phyloP scores from a whole-genome alignment of 2,329 filamentous ascomycete species.

The Thelonectria olida region DNA sequence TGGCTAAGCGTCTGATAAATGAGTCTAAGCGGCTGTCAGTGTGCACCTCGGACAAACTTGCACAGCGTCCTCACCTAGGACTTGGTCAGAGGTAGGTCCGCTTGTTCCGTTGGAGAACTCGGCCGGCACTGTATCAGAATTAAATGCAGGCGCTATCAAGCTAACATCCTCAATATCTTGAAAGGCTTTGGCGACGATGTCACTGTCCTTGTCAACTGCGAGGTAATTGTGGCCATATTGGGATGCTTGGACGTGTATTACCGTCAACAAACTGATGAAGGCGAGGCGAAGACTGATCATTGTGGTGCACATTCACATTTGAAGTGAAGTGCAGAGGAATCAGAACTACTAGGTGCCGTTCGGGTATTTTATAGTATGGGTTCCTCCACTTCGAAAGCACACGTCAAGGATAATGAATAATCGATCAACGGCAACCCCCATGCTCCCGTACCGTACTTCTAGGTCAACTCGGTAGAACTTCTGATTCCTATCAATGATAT shows the following conservation, averaged over 20 bases:
- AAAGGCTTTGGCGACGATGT: slow-evolving; percentile 10
- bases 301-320: no score
- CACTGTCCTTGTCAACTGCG: neutral
- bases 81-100: slow-evolving; percentile 1
- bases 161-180: neutral
- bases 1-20: neutral
- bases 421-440: no score
- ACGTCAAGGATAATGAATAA: no score
- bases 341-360: no score
- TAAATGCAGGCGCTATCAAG: slow-evolving; percentile 3
- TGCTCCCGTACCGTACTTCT: no score
- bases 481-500: no score
- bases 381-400: no score
- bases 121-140: neutral
- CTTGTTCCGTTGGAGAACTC: slow-evolving; percentile 9
- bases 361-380: no score
- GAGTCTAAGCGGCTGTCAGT: neutral
- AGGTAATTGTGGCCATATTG: slow-evolving; percentile 7
- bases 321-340: neutral
- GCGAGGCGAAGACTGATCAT: neutral
- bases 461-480: no score
- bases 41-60: neutral
- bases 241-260: neutral
- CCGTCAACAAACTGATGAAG: neutral
- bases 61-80: neutral